Evolutionary conservation across 805 yeast genomes (phyloP).

Genomic region (Blastobotrys chiropterorum): DNA sequence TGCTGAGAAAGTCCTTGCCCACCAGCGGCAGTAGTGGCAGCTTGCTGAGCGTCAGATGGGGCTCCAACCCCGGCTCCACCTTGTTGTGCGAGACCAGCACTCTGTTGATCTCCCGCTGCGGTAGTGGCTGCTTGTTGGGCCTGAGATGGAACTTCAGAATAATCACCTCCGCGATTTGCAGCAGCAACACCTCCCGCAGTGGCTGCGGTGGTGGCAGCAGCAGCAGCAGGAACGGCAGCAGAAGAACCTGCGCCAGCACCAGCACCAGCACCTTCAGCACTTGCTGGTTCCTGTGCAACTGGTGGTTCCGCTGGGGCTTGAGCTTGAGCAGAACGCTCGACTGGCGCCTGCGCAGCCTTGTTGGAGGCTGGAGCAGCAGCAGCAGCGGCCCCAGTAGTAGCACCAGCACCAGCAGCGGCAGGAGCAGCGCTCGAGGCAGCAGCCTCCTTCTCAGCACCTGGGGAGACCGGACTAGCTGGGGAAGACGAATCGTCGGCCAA

Average conservation of each 20-base stretch:
- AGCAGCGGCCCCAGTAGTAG: constrained; percentile 2
- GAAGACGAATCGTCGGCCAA: constrained; percentile 14
- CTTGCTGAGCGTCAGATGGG: not conserved
- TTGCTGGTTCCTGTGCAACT: not conserved
- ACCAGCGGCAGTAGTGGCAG: not conserved
- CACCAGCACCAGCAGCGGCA: constrained; percentile 4
- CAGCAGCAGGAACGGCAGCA: not conserved
- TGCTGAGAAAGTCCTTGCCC: not conserved
- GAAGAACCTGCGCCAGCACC: not conserved
- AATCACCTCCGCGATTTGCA: no score
- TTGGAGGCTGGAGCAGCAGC: constrained; percentile 8
- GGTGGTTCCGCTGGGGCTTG: not conserved
- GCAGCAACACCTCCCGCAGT: no score
- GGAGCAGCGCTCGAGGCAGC: constrained; percentile 11
- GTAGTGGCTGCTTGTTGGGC: no score
- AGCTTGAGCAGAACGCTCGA: not conserved
- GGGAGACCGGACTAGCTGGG: constrained; percentile 1
- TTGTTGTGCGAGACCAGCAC: no score
- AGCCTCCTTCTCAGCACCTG: constrained; percentile 8
- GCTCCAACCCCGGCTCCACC: no score
- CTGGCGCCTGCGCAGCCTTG: not conserved
- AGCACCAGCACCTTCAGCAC: not conserved
- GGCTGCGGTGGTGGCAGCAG: not conserved
- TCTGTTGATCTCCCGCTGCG: no score
- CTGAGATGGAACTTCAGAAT: no score